Evolutionary conservation across 257 asterid species (phyloP), one percentile per base, ranked within the genome.

Genomic region (Plantago elongata): DNA sequence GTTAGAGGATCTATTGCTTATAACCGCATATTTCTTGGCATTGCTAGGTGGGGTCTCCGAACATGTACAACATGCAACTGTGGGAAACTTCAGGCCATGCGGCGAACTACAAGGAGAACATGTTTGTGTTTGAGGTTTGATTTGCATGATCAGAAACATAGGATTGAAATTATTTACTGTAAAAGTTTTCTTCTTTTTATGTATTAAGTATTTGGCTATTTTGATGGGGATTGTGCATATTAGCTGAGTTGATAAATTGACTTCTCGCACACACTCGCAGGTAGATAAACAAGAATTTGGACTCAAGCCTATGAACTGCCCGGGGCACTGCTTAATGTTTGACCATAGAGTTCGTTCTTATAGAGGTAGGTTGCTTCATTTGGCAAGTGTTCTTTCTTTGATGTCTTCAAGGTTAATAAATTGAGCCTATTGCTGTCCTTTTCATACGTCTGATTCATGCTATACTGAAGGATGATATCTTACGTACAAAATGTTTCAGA

Each of bases 11-110:
- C 40, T 34, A 43, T 58, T 15, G 52, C 63, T 55, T 58, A 6
- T 37, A 49, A 40, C 56, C 57, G 29, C 45, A 27, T 46, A 11
- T 67, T 75, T 34, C 57, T 66, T 84, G 67, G 50, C 67, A 68
- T 72, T 68, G 62, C 34, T 68, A 93, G 99, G 99, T 93, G 34
- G 74, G 87, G 89, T 73, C 84, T 51, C 99, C 99, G 57, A 93
- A 89, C 79, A 85, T 93, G 91, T 93, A 81, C 74, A 87, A 93
- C 66, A 93, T 93, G 99, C 84, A 93, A 72, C 81, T 93, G 50
- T 93, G 99, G 99, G 99, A 93, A 78, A 85, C 94, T 52, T 93
- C 97, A 67, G 99, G 99, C 50, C 99, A 93, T 81, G 99, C 99
- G 76, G 99, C 96, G 56, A 87, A 93, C 71, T 93, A 93, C 79